phyloP scores from a whole-genome alignment of 441 rosid species.

The Aleurites moluccanus region DNA sequence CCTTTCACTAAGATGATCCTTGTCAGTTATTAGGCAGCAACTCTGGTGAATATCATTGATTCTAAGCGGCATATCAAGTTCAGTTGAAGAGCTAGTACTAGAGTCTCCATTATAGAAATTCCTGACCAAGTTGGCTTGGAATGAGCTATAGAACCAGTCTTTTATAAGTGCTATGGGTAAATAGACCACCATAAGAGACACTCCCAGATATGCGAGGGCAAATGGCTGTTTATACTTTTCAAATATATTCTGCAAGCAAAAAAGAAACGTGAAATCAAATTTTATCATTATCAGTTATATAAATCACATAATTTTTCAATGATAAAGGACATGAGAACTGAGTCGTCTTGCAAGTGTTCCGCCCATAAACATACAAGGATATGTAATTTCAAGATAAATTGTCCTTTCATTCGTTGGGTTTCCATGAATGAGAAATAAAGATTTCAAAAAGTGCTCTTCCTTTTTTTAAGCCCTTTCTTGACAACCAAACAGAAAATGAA shows the following conservation, averaged over 20 bases:
- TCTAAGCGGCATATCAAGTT: constrained; percentile 42
- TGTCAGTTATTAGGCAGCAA: constrained; percentile 29
- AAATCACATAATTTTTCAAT: background rate
- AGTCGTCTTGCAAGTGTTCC: background rate
- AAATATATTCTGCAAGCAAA: constrained; percentile 51
- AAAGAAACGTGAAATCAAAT: background rate
- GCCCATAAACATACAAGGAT: background rate
- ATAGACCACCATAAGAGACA: constrained; percentile 60
- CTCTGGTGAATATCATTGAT: constrained; percentile 29
- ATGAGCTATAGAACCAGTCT: constrained; percentile 41
- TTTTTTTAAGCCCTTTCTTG: background rate
- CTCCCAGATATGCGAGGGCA: constrained; percentile 57
- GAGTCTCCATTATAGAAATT: constrained; percentile 10
- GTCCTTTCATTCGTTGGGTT: background rate
- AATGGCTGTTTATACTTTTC: constrained; percentile 55
- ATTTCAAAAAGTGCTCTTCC: background rate
- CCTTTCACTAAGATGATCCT: constrained; percentile 42
- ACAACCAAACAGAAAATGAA: background rate
- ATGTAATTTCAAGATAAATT: background rate
- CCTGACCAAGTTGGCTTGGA: constrained; percentile 13
- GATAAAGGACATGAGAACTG: background rate
- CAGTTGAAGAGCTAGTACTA: constrained; percentile 20
- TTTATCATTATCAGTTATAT: background rate
- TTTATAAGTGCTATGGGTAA: constrained; percentile 47
- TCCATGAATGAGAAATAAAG: background rate